Base-by-base conservation (phyloP, 1,139 yeast species). In the Hanseniaspora uvarum region DNA sequence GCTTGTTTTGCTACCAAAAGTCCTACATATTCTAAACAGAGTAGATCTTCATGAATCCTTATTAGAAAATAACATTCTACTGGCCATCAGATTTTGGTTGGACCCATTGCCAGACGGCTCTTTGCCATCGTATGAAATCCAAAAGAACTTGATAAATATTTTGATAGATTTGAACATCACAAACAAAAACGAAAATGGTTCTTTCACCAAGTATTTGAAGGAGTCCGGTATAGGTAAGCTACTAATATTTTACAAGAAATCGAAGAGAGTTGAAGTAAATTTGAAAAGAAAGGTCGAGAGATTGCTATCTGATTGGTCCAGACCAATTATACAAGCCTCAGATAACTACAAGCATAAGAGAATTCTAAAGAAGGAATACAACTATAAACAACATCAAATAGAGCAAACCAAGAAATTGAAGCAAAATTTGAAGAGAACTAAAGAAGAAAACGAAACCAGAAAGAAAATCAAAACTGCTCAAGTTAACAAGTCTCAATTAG, bases 71-170 rank as follows among this genome's bases (percentile, higher is more conserved):
- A 94, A 94, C 68, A 71, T 94, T 63, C 75, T 94, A 59, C 96
- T 92, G 63, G 94, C 96, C 51, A 92, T 94, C 39, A 78, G 97
- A 62, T 82, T 87, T 66, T 94, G 99, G 99, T 75, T 94, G 57
- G 99, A 94, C 68, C 99, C 99, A 43, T 75, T 94, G 61, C 98
- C 98, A 1, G 98, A 94, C 72, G 95, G 95, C 46, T 87, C 96
- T 7, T 75, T 94, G 71, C 99, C 99, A 14, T 94, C 96, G 1
- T 92, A 86, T 69, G 95, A 89, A 68, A 89, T 94, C 60, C 98
- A 94, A 68, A 86, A 85, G 67, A 92, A 85, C 56, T 72, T 94
- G 61, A 85, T 94, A 61, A 40, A 43, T 8, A 50, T 50, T 6
- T n/a, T 50, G 14, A 44, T 43, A 8, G 53, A 50, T 18, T 39